Evolutionary conservation across 371 early-diverging fungal genomes (phyloP), one percentile per base, ranked within the genome.

Genomic region (Gilbertella persicaria): DNA sequence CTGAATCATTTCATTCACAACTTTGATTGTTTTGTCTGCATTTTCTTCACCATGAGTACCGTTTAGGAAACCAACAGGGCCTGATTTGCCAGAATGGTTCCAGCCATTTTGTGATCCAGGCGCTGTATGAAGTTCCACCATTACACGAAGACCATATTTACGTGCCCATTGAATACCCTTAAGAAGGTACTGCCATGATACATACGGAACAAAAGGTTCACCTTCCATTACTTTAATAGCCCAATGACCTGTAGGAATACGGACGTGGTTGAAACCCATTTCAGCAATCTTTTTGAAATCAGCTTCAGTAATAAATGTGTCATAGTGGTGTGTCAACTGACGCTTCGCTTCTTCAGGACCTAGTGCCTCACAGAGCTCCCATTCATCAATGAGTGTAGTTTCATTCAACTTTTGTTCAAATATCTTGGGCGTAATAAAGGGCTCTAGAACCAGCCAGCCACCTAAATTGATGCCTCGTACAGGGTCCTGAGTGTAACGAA

Each of bases 91-190:
- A 2, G 87, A 86, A 50, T 89, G 87, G 48, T 89, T 87, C 74
- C 87, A 89, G 13, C 88, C 88, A 45, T 89, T 88, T 60, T 91
- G 91, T 5, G 88, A 88, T 0, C 90, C 90, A 0, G 91, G 91
- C 3, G 83, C 85, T 0, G 85, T 87, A 48, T 91, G 91, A 12
- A 91, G 49, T 55, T 91, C 90, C 2, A 91, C 78, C 69, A 88
- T 84, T 4, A 85, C 90, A 7, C 88, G 81, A 5, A 91, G 51
- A 3, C 83, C 82, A 51, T 88, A 82, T 50, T 84, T 77, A 6
- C 85, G 78, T 3, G 84, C 83, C 88, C 89, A 89, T 37, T 73
- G 75, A 17, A 91, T 62, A 2, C 81, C 84, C 29, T 67, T 62
- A 1, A 85, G 33, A 8, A 89, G 43, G 52, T 87, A 89, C 23